Conservation (phyloP, 495 filamentous ascomycete species). For the Penicillium samsonianum region DNA sequence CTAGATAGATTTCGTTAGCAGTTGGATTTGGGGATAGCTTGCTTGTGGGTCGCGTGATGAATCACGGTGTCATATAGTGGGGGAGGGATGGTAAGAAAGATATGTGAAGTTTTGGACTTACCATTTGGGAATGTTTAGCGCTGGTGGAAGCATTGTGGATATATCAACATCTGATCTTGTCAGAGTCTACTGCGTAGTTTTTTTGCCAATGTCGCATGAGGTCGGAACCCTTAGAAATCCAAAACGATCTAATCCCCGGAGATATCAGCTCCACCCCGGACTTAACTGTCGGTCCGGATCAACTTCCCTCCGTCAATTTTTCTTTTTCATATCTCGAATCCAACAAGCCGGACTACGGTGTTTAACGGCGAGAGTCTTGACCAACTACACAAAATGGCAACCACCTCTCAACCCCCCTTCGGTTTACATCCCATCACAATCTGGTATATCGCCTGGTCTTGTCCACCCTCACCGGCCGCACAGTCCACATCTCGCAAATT, state of each 20-base stretch:
- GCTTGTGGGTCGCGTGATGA: slow-evolving; percentile 15
- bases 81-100: neutral
- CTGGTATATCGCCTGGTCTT: slow-evolving; percentile 85
- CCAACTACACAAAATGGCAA: slow-evolving; percentile 40
- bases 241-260: slow-evolving; percentile 25
- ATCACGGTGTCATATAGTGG: slow-evolving; percentile 23
- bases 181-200: neutral
- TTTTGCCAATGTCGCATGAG: slow-evolving; percentile 1
- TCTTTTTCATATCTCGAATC: slow-evolving; percentile 28
- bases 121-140: slow-evolving; percentile 85
- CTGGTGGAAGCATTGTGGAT: slow-evolving; percentile 42
- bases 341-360: slow-evolving; percentile 4
- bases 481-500: slow-evolving; percentile 91
- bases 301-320: slow-evolving; percentile 35
- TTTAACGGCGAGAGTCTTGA: slow-evolving; percentile 13
- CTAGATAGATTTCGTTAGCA: slow-evolving; percentile 44
- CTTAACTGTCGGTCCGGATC: slow-evolving; percentile 29
- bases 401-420: slow-evolving; percentile 51
- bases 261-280: slow-evolving; percentile 28
- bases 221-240: slow-evolving; percentile 1
- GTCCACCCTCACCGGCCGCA: slow-evolving; percentile 83
- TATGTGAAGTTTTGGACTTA: slow-evolving; percentile 34
- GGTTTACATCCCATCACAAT: slow-evolving; percentile 78
- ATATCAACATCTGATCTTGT: neutral
- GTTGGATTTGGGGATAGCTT: neutral